phyloP scores from a whole-genome alignment of 495 filamentous ascomycete species.

The Chaetomium tenue region DNA sequence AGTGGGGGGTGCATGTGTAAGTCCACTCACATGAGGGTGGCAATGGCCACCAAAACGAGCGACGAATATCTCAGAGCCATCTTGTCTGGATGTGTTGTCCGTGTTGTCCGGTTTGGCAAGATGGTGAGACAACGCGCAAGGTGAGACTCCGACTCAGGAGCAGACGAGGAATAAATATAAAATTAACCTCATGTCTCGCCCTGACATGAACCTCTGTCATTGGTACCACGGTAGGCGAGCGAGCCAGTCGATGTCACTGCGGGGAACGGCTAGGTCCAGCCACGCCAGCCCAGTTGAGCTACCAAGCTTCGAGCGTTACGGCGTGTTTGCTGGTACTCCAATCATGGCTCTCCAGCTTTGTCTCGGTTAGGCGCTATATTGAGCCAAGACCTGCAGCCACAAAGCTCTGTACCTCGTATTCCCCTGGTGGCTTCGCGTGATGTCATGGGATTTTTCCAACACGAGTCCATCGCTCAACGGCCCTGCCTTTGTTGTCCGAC shows the following conservation, averaged over 20 bases:
- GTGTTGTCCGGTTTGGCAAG: background rate
- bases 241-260: conserved; percentile 1
- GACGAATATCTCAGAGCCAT: background rate
- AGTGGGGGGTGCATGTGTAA: background rate
- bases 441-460: background rate
- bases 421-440: background rate
- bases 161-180: background rate
- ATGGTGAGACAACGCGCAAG: background rate
- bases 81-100: background rate
- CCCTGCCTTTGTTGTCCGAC: background rate
- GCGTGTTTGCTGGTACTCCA: background rate
- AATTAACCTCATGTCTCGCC: background rate
- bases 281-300: background rate
- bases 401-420: conserved; percentile 6
- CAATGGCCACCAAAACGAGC: conserved; percentile 4
- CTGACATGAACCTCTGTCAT: background rate
- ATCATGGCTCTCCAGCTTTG: conserved; percentile 5
- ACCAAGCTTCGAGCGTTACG: background rate
- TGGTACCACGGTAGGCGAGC: background rate
- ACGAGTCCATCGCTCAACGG: background rate
- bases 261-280: background rate
- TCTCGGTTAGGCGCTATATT: conserved; percentile 3
- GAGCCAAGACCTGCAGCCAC: conserved; percentile 17
- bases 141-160: background rate
- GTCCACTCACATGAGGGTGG: conserved; percentile 13